These are phyloP conservation scores for Triangularia setosa DNA, from an alignment of 2,329 filamentous ascomycete genomes.

Conservation along the genomic window DNA sequence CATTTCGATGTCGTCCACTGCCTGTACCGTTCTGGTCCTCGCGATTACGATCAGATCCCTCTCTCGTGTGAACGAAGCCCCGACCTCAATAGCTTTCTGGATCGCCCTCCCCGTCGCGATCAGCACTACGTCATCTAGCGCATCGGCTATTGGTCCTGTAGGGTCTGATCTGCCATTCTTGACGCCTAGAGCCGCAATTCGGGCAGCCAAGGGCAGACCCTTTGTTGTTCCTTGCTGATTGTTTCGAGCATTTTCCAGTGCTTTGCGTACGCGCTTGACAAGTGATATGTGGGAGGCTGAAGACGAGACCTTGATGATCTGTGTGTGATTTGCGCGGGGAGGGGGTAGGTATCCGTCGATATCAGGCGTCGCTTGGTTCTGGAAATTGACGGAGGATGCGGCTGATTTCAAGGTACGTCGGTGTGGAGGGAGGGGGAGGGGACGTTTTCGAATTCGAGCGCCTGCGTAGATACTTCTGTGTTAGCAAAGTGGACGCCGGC, in stretches of 20 bases:
- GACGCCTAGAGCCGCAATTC: conserved; percentile 35
- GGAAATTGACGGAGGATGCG: conserved; percentile 28
- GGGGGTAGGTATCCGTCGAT: conserved; percentile 23
- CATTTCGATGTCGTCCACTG: conserved; percentile 62
- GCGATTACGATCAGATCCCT: conserved; percentile 55
- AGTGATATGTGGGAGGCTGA: conserved; percentile 65
- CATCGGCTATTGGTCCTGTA: conserved; percentile 29
- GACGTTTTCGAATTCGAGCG: conserved; percentile 47
- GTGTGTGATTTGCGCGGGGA: conserved; percentile 23
- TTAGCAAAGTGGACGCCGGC: not conserved
- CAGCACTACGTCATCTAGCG: conserved; percentile 49
- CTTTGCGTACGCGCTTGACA: conserved; percentile 61
- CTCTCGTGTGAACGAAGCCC: conserved; percentile 61
- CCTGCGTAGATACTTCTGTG: conserved; percentile 33
- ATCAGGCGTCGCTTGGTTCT: conserved; percentile 17
- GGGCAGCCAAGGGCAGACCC: conserved; percentile 42
- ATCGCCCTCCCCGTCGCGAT: conserved; percentile 66
- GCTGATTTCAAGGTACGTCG: not conserved
- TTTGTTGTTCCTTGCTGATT: conserved; percentile 43
- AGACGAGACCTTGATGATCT: conserved; percentile 60
- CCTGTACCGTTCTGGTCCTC: conserved; percentile 59
- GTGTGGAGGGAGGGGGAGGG: conserved; percentile 26
- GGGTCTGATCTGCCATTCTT: not conserved
- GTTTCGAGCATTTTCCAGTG: conserved; percentile 49
- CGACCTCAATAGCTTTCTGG: conserved; percentile 58